Evolutionary conservation across 768 basidiomycete genomes (phyloP), one percentile per base, ranked within the genome.

Genomic region (Mycena galopus): DNA sequence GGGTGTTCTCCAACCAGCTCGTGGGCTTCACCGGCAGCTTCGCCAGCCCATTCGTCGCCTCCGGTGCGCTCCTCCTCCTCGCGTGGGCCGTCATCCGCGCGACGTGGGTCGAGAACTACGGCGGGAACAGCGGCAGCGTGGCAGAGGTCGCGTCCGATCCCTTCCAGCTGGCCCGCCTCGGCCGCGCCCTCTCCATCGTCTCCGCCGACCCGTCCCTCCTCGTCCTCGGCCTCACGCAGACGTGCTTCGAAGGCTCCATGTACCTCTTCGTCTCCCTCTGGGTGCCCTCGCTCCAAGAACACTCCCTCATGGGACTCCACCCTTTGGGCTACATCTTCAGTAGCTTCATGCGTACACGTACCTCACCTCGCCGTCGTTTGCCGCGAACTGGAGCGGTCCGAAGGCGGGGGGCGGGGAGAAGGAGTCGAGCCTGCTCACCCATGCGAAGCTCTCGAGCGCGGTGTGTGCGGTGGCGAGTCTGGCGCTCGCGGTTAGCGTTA

Each of bases 211-310:
- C 88, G 1, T 77, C 88, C 57, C 84, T 94, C 12, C 81, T 93
- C 71, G 87, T 88, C 29, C 86, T 94, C 25, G 92, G 93, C 35
- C 81, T 94, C 64, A 90, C 90, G 0, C 93, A 94, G 80, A 94
- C 93, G 1, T 93, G 91, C 80, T 94, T 94, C 78, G 93, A 94
- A 78, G 94, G 93, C 3, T 93, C 92, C 7, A 93, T 94, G 93
- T 94, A 94, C 81, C 87, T 94, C 71, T 94, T 94, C 81, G 93
- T 94, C 73, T 94, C 94, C 83, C 84, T 92, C 72, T 94, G 93
- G 93, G 93, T 94, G 0, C 93, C 94, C 1, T 86, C 90, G 2
- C 83, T 94, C 19, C 92, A 94, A 81, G 91, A 93, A 77, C 82
- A 82, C 25, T 86, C 90, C 16, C 78, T 84, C 12, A 72, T 81